Base-by-base conservation (phyloP, 2,329 filamentous ascomycete genomes). In the Paecilomyces sp. region DNA sequence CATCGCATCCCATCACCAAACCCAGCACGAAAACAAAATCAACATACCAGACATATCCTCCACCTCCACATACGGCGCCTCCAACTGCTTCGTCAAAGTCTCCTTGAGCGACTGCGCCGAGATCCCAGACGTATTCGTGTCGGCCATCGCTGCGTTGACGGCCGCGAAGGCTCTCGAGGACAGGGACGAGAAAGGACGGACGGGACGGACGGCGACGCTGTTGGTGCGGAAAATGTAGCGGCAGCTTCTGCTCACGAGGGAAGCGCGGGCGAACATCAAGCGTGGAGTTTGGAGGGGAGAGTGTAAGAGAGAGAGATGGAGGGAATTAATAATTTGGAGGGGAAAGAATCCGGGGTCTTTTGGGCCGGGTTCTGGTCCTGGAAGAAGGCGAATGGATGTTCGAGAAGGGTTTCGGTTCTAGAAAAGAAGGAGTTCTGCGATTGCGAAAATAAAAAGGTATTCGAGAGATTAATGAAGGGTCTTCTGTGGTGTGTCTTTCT, bases 11-110 rank as follows among this genome's bases (percentile, higher is more conserved):
- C 11, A 33, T 9, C 31, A 33, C 6, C 25, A 33, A 33, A 18
- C n/a, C 41, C 15, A 24, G 28, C 33, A 41, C 24, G 36, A 47
- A 25, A 58, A 61, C 60, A 61, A 22, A 59, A 57, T 30, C 34
- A 64, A 34, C 80, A 61, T 84, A 96, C 92, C 93, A 64, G 92
- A 96, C 81, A 96, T 86, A 77, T 97, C 93, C 64, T 90, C 89
- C 67, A 97, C 91, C 69, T 94, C 88, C 64, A 96, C 91, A 77
- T 95, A 85, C 30, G 83, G 82, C 24, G 92, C 91, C 60, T 85
- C 82, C 58, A 97, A 81, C 64, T 87, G 85, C 67, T 88, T 80
- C 41, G 81, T 83, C 66, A 97, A 82, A 61, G 88, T 89, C 52
- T 79, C 78, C 70, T 83, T 86, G 58, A 97, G 81, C 55, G 82